phyloP scores from a whole-genome alignment of 345 rosid genomes.

The Melaleuca quinquenervia region DNA sequence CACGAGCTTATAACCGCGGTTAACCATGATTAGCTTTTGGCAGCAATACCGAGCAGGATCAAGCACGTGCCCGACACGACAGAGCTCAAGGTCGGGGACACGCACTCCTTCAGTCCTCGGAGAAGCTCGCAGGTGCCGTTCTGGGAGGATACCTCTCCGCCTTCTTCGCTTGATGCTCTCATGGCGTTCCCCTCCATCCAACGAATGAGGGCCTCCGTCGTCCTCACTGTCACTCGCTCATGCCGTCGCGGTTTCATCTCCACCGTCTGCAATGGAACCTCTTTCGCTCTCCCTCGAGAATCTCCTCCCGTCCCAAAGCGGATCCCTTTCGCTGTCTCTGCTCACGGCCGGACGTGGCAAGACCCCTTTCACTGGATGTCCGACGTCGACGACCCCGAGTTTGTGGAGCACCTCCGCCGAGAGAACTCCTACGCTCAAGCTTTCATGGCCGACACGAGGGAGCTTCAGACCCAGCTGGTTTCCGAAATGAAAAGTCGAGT shows the following conservation, averaged over 20 bases:
- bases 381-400: conserved; percentile 37
- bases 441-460: conserved; percentile 70
- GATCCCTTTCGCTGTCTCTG: conserved; percentile 37
- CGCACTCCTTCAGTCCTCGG: neutral
- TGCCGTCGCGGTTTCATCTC: conserved; percentile 15
- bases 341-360: conserved; percentile 51
- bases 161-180: neutral
- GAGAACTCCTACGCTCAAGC: conserved; percentile 71
- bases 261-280: conserved; percentile 17
- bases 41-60: neutral
- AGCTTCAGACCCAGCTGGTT: conserved; percentile 30
- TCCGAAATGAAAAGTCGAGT: conserved; percentile 59
- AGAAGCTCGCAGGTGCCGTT: neutral
- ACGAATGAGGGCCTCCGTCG: neutral
- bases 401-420: conserved; percentile 33
- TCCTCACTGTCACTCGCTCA: neutral
- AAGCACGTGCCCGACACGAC: neutral
- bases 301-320: conserved; percentile 51
- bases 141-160: neutral
- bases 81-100: neutral
- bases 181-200: conserved; percentile 24
- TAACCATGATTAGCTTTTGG: no score
- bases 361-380: conserved; percentile 91
- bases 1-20: no score
- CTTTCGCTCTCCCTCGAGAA: conserved; percentile 27